phyloP scores from a whole-genome alignment of 768 basidiomycete genomes.

The Suillus cothurnatus region DNA sequence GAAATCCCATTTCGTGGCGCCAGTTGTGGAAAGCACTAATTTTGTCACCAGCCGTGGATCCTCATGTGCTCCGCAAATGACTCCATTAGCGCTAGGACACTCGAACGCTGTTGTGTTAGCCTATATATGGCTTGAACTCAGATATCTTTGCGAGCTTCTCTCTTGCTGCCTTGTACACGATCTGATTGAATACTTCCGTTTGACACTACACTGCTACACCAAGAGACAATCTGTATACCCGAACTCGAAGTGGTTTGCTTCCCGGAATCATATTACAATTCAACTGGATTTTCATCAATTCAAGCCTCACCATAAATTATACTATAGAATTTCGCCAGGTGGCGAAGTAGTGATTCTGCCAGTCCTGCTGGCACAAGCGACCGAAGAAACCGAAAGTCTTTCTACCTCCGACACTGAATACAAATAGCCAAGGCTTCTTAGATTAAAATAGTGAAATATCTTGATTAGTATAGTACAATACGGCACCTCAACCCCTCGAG shows the following conservation, averaged over 20 bases:
- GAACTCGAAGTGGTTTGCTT: background rate
- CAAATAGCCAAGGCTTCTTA: background rate
- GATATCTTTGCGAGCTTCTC: background rate
- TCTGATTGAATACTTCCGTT: background rate
- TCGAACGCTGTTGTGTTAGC: background rate
- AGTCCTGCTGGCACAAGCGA: too few relatives aligned
- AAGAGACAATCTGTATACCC: background rate
- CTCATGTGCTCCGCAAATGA: conserved; percentile 49
- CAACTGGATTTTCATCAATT: background rate
- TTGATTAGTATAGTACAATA: background rate
- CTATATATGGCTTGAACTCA: background rate
- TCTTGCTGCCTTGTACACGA: background rate
- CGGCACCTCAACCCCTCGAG: background rate
- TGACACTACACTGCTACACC: background rate
- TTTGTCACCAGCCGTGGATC: conserved; percentile 50
- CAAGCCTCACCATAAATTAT: background rate
- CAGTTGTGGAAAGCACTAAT: conserved; percentile 72
- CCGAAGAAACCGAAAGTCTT: too few relatives aligned
- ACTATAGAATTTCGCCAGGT: too few relatives aligned
- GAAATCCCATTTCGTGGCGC: conserved; percentile 79
- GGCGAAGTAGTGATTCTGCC: too few relatives aligned
- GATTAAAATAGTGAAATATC: background rate
- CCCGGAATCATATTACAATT: background rate
- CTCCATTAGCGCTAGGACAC: background rate
- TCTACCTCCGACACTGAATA: too few relatives aligned